Evolutionary conservation across 306 rosid genomes (phyloP).

Genomic region (Cucumis melo): DNA sequence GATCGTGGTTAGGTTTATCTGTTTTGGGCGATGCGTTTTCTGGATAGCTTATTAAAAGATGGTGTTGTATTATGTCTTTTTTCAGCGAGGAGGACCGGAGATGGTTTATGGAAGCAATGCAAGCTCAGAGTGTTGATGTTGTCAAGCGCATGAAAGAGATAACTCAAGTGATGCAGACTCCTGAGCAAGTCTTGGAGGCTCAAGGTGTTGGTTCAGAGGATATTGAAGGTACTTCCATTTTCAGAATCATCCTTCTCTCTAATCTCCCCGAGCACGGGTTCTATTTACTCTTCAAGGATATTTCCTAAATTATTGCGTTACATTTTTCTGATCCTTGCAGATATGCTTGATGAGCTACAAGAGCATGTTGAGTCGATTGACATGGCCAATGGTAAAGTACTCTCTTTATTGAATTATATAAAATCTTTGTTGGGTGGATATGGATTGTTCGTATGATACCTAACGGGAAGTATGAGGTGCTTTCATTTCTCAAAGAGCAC

Average conservation of each 20-base stretch:
- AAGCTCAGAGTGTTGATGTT: constrained; percentile 65
- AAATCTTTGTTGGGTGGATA: not conserved
- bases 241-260: not conserved
- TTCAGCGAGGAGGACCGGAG: constrained; percentile 70
- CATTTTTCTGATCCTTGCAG: constrained; percentile 21
- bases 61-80: constrained; percentile 1
- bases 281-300: not conserved
- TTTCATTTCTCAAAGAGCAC: not conserved
- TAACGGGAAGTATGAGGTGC: not conserved
- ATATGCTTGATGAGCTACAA: constrained; percentile 76
- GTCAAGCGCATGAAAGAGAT: constrained; percentile 91
- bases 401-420: not conserved
- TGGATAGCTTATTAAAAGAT: not conserved
- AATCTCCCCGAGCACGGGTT: not conserved
- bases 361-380: constrained; percentile 97
- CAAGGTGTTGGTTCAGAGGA: constrained; percentile 65
- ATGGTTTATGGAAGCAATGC: constrained; percentile 96
- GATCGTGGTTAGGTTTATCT: not conserved
- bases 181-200: constrained; percentile 68
- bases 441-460: not conserved
- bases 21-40: not conserved
- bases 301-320: not conserved
- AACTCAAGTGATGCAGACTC: constrained; percentile 76
- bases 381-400: constrained; percentile 71
- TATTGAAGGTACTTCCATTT: constrained; percentile 48